Base-by-base conservation (phyloP, 2,329 filamentous ascomycete species). In the Cyanodermella asteris region DNA sequence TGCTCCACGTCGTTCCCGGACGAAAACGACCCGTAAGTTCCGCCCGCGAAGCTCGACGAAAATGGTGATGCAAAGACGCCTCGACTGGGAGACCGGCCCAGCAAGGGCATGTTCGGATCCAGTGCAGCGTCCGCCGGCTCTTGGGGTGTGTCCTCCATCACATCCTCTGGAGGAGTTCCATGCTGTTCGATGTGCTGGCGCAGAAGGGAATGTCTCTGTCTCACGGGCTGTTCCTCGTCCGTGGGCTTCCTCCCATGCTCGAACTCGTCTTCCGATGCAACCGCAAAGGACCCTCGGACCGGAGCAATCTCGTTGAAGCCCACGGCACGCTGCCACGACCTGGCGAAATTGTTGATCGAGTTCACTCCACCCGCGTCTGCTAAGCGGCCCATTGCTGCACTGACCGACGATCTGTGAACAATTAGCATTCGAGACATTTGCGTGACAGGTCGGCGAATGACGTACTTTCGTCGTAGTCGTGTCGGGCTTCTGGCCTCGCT, bases 301-400 rank as follows among this genome's bases (percentile, higher is more conserved):
- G 80, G 78, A 17, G 87, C 72, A 36, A 91, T 77, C 46, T 93
- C 82, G 34, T 69, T 64, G 47, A 94, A 94, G 29, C 64, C 72
- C 14, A 81, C 80, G 18, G 84, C 84, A 44, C 84, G 71, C 49
- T 84, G 78, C 75, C 81, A 91, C 38, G 78, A 91, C 31, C 75
- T 67, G 22, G 82, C 77, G 44, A 94, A 94, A 40, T 82, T 91
- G 41, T 87, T 73, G 39, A 94, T 75, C 47, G 77, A 90, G 55
- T 94, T 94, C 32, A 82, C 73, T 25, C 84, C 84, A 34, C 84
- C 87, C 23, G 77, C 72, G 31, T 91, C 71, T 36, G 50, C 40
- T 16, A 55, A 33, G n/a, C n/a, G n/a, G n/a, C n/a, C n/a, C n/a
- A n/a, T n/a, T n/a, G n/a, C 76, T 47, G 17, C 59, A 57, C 33